Evolutionary conservation across 73 alveolate genomes (phyloP), one percentile per base, ranked within the genome.

Genomic region (Tetrahymena thermophila): DNA sequence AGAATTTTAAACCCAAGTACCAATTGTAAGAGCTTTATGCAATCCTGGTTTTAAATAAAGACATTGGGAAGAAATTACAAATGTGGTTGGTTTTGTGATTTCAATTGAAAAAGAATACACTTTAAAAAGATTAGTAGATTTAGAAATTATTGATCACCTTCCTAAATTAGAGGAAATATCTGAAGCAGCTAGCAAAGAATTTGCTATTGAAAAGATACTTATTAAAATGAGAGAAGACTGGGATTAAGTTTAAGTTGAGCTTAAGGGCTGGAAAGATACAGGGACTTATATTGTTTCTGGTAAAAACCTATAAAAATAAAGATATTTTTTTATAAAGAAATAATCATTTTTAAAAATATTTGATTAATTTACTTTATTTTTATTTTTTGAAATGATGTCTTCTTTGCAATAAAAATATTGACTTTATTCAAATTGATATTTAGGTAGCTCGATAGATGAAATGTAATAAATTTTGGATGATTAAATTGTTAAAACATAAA

Each of bases 401-500:
- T 94, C 93, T 98, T 95, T 96, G 97, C 97, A 56, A 97, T 99
- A 23, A 97, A 98, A 35, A 98, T 98, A 71, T 97, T 98, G 0
- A 99, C 98, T 71, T 99, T 98, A 93, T 95, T 99, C 35, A 94
- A 97, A 93, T 93, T 97, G 35, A 98, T 97, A 37, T 97, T 4
- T 99, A 85, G 99, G 89, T 37, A 93, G 96, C 35, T 94, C 96
- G 14, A 97, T 97, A 16, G 99, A 97, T 94, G 98, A 96, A 56
- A 96, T 97, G 44, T 85, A 97, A 43, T 84, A 96, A 4, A 57
- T 97, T 35, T 97, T 97, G 7, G 99, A 97, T 94, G 99, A 97
- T 93, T 98, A 97, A 43, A 97, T 97, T 3, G 85, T 97, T 15
- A 97, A 96, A 35, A 96, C 98, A 40, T 96, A 97, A 85, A 97